phyloP scores from a whole-genome alignment of 257 asterid species.

The Salvia miltiorrhiza region DNA sequence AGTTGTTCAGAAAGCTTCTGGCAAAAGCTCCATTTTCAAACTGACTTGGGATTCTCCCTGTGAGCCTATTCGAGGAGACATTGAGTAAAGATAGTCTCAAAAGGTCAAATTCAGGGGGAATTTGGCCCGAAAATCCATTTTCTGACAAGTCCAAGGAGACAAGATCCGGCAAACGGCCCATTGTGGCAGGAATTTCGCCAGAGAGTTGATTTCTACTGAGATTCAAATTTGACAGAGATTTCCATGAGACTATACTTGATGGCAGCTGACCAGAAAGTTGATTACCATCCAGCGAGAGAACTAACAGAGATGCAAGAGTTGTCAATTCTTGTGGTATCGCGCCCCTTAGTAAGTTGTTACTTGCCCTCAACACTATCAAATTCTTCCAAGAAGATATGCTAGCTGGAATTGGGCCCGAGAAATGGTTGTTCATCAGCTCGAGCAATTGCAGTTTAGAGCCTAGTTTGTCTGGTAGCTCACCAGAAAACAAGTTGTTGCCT shows the following conservation, averaged over 20 bases:
- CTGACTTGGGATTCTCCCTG: constrained; percentile 58
- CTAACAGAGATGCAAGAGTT: constrained; percentile 37
- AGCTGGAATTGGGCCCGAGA: constrained; percentile 64
- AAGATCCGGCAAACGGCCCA: constrained; percentile 50
- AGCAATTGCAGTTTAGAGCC: constrained; percentile 33
- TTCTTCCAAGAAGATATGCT: constrained; percentile 54
- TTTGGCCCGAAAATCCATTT: constrained; percentile 61
- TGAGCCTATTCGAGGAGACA: constrained; percentile 65
- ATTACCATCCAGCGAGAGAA: constrained; percentile 56
- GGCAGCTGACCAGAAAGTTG: constrained; percentile 64
- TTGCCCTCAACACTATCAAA: constrained; percentile 45
- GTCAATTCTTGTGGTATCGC: constrained; percentile 62
- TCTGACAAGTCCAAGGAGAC: constrained; percentile 59
- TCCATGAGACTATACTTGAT: constrained; percentile 60
- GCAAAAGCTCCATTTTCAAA: constrained; percentile 52
- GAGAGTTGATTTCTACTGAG: constrained; percentile 60
- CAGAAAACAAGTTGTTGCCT: constrained; percentile 53
- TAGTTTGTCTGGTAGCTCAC: constrained; percentile 52
- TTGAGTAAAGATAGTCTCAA: constrained; percentile 38
- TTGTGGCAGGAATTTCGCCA: constrained; percentile 63
- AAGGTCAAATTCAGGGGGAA: constrained; percentile 52
- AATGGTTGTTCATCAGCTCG: constrained; percentile 55
- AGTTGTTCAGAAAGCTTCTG: constrained; percentile 59
- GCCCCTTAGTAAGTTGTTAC: constrained; percentile 58
- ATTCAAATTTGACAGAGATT: constrained; percentile 37